These are phyloP conservation scores for Papiliotrema laurentii DNA, from an alignment of 1,284 basidiomycete genomes.

Conservation along the genomic window DNA sequence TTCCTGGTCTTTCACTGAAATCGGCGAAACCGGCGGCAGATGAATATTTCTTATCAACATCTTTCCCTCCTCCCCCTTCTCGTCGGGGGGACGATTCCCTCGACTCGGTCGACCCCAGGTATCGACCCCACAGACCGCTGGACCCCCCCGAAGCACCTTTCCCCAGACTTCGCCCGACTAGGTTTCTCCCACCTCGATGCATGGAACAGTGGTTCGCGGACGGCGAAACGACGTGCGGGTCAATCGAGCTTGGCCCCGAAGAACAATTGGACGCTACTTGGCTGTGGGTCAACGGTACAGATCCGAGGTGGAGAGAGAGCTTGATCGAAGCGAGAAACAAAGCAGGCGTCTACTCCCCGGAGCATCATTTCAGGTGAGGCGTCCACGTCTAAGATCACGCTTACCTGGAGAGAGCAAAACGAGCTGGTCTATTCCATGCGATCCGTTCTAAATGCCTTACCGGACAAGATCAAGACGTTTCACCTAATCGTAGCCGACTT, in stretches of 20 bases:
- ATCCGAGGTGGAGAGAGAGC: conserved; percentile 33
- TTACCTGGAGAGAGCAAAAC: conserved; percentile 36
- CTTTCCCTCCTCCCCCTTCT: conserved; percentile 24
- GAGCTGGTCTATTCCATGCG: conserved; percentile 44
- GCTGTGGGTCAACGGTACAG: conserved; percentile 46
- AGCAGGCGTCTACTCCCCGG: conserved; percentile 31
- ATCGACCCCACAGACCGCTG: conserved; percentile 30
- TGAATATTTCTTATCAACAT: conserved; percentile 16
- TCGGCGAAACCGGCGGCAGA: not conserved
- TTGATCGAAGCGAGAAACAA: conserved; percentile 21
- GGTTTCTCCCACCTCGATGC: conserved; percentile 34
- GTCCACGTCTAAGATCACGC: not conserved
- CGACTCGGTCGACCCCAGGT: conserved; percentile 30
- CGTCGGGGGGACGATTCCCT: conserved; percentile 26
- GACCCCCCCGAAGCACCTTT: conserved; percentile 30
- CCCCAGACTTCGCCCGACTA: conserved; percentile 32
- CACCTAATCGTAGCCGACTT: conserved; percentile 41
- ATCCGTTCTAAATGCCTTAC: conserved; percentile 36
- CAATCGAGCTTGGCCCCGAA: conserved; percentile 33
- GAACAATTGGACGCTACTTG: conserved; percentile 41
- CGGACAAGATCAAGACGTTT: conserved; percentile 30
- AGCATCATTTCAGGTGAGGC: conserved; percentile 40
- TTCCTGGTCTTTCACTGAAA: conserved; percentile 7
- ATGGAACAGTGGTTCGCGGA: conserved; percentile 41
- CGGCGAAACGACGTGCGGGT: conserved; percentile 34